Conservation (phyloP, 1,139 yeast species). For the Suhomyces atakaporum region DNA sequence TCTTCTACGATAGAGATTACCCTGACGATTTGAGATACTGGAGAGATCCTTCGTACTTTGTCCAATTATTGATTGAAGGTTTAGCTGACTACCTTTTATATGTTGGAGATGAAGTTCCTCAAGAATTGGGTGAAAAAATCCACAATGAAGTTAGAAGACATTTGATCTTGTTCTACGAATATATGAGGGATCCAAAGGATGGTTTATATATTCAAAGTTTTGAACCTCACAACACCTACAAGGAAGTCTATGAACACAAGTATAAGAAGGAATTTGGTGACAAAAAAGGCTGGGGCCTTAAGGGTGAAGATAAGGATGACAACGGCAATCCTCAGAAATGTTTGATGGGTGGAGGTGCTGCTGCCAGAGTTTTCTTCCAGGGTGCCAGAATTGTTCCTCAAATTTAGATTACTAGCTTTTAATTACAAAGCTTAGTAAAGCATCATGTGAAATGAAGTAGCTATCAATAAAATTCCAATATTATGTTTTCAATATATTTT, state of each 20-base stretch:
- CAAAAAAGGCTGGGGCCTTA: constrained; percentile 52
- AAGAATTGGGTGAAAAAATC: constrained; percentile 37
- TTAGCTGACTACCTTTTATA: constrained; percentile 63
- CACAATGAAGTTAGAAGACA: constrained; percentile 51
- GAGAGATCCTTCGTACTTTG: constrained; percentile 66
- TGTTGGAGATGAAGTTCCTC: constrained; percentile 49
- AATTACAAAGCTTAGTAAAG: background rate
- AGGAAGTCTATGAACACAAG: constrained; percentile 47
- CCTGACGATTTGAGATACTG: constrained; percentile 58
- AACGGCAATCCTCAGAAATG: constrained; percentile 50
- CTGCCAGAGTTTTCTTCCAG: constrained; percentile 70
- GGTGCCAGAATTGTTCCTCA: constrained; percentile 58
- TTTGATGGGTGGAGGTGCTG: constrained; percentile 65
- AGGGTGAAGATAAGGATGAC: constrained; percentile 46
- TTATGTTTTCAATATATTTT: too few species aligned
- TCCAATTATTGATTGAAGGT: constrained; percentile 67
- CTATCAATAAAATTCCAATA: background rate
- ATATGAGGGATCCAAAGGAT: constrained; percentile 58
- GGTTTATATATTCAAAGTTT: constrained; percentile 64
- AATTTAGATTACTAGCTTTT: constrained; percentile 18
- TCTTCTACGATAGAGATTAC: constrained; percentile 68
- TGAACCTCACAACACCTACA: constrained; percentile 59
- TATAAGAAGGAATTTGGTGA: constrained; percentile 61
- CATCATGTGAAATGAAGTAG: background rate
- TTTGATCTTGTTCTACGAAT: constrained; percentile 55